Conservation (phyloP, 495 filamentous ascomycete species). For the Umbilicaria muhlenbergii region DNA sequence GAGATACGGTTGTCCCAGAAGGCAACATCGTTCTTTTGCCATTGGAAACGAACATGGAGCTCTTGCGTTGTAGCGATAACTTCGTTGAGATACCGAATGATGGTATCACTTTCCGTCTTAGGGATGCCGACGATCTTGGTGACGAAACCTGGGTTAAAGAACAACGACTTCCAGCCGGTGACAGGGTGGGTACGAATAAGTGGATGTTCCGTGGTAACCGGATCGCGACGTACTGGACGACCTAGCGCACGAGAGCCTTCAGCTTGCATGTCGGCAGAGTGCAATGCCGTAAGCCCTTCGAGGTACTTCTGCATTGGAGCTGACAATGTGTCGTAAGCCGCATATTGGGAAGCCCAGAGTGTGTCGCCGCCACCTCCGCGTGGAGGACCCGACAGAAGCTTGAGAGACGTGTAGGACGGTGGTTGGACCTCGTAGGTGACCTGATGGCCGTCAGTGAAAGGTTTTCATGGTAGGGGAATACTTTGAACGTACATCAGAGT, state of each 20-base stretch:
- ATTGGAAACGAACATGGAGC: conserved; percentile 54
- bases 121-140: conserved; percentile 60
- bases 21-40: conserved; percentile 53
- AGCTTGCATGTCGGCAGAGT: conserved; percentile 58
- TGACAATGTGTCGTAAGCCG: conserved; percentile 56
- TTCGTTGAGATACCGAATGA: conserved; percentile 50
- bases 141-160: conserved; percentile 68
- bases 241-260: conserved; percentile 43
- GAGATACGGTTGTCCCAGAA: conserved; percentile 63
- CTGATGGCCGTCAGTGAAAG: conserved; percentile 13
- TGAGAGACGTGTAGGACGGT: conserved; percentile 60
- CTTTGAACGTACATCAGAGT: conserved; percentile 36
- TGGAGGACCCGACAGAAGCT: conserved; percentile 50
- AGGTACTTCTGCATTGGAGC: conserved; percentile 53
- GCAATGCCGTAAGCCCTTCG: conserved; percentile 52
- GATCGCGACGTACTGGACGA: conserved; percentile 49
- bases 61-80: conserved; percentile 48
- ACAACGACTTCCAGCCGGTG: conserved; percentile 67
- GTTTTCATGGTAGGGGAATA: conserved; percentile 9
- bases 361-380: conserved; percentile 62
- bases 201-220: conserved; percentile 51
- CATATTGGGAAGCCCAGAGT: conserved; percentile 58
- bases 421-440: conserved; percentile 64
- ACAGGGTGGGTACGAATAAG: conserved; percentile 59
- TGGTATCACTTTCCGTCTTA: conserved; percentile 49